Evolutionary conservation across 2,329 filamentous ascomycete genomes (phyloP).

Genomic region (Cordyceps militaris): DNA sequence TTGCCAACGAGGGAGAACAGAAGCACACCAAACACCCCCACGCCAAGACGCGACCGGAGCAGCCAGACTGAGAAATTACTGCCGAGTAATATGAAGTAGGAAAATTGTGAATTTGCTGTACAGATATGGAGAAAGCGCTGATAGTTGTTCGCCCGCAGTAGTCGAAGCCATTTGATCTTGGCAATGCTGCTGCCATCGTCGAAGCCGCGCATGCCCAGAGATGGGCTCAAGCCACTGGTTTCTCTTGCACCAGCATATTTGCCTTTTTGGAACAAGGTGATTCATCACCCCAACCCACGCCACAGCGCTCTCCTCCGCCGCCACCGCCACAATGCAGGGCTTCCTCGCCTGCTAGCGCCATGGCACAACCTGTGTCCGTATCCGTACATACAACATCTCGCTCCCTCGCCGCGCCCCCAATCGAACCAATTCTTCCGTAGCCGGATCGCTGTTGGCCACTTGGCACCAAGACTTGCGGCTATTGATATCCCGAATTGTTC

Average conservation of each 20-base stretch:
- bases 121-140: not conserved
- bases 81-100: too few relatives aligned
- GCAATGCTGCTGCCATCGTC: not conserved
- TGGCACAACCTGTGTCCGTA: not conserved
- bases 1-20: too few relatives aligned
- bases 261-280: not conserved
- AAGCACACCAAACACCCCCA: not conserved
- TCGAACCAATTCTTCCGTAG: not conserved
- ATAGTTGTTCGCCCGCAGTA: not conserved
- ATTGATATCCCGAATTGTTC: constrained; percentile 4
- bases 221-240: not conserved
- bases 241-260: not conserved
- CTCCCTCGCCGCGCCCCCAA: not conserved
- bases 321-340: not conserved
- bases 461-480: not conserved
- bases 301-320: not conserved
- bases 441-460: not conserved
- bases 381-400: too few relatives aligned
- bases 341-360: not conserved
- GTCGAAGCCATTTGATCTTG: not conserved
- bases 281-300: constrained; percentile 1
- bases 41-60: not conserved
- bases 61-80: not conserved
- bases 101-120: not conserved
- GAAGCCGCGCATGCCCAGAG: not conserved